Conservation (phyloP, 306 rosid species). For the Cicer chorassanicum region DNA sequence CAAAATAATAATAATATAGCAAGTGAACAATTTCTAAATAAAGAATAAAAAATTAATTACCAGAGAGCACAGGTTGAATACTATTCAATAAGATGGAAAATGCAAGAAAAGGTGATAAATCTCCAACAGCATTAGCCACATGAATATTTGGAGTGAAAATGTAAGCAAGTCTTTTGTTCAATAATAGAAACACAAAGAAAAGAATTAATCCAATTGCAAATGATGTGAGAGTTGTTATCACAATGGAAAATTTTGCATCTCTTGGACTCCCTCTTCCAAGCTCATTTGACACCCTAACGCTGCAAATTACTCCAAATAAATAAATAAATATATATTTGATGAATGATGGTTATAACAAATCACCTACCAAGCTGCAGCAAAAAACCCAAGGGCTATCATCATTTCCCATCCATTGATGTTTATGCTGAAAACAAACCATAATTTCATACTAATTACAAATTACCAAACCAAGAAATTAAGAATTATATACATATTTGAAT, state of each 20-base stretch:
- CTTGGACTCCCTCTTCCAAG: constrained; percentile 58
- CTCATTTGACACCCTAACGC: constrained; percentile 64
- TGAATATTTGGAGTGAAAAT: constrained; percentile 49
- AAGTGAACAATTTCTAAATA: neutral
- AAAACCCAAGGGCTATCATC: constrained; percentile 66
- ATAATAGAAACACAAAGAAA: constrained; percentile 48
- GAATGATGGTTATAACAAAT: neutral
- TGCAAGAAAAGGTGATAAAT: constrained; percentile 56
- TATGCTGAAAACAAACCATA: constrained; percentile 47
- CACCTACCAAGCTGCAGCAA: constrained; percentile 58
- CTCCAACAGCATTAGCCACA: constrained; percentile 52
- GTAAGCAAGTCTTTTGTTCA: constrained; percentile 52
- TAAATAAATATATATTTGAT: constrained; percentile 1
- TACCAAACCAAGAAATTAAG: neutral
- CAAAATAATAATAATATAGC: neutral
- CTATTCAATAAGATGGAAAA: constrained; percentile 63
- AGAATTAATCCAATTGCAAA: constrained; percentile 49
- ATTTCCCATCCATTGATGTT: constrained; percentile 66
- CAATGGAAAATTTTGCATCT: constrained; percentile 46
- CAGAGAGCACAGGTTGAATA: constrained; percentile 67
- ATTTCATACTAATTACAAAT: neutral
- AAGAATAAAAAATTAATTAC: constrained; percentile 35
- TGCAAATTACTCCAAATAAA: constrained; percentile 25
- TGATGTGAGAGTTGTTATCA: constrained; percentile 51
- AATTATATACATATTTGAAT: neutral